These are phyloP conservation scores for Eucalyptus pauciflora DNA, from an alignment of 345 rosid genomes.

Conservation along the genomic window DNA sequence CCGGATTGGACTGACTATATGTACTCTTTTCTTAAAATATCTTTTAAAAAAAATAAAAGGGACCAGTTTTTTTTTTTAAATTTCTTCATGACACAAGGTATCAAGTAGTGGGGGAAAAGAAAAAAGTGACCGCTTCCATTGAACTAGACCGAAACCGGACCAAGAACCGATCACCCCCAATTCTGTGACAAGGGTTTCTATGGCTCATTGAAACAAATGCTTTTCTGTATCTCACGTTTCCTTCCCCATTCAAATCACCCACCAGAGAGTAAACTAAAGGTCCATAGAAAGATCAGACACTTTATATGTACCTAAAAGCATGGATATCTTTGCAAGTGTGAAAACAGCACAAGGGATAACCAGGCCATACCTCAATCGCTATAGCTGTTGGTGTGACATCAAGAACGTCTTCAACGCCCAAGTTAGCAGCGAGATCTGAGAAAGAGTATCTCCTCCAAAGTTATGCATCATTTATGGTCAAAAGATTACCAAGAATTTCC, in stretches of 20 bases:
- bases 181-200: neutral
- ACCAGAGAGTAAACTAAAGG: neutral
- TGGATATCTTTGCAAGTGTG: neutral
- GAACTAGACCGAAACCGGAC: too few relatives aligned
- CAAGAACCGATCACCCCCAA: too few relatives aligned
- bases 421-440: constrained; percentile 14
- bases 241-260: neutral
- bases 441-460: neutral
- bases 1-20: too few relatives aligned
- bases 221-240: neutral
- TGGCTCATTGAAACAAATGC: neutral
- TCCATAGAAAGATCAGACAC: neutral
- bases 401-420: constrained; percentile 13
- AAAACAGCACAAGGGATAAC: neutral
- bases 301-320: neutral
- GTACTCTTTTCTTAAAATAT: too few relatives aligned
- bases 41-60: too few relatives aligned
- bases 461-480: neutral
- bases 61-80: too few relatives aligned
- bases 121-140: too few relatives aligned
- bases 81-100: too few relatives aligned
- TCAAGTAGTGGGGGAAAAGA: too few relatives aligned
- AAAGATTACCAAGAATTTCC: neutral
- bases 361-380: constrained; percentile 22
- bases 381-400: constrained; percentile 22